A percentile compares a stretch with the other conserved stretches of the same genome.
Evolutionary conservation across 257 asterid genomes (phyloP).

Genomic region (Gynochthodes officinalis): DNA sequence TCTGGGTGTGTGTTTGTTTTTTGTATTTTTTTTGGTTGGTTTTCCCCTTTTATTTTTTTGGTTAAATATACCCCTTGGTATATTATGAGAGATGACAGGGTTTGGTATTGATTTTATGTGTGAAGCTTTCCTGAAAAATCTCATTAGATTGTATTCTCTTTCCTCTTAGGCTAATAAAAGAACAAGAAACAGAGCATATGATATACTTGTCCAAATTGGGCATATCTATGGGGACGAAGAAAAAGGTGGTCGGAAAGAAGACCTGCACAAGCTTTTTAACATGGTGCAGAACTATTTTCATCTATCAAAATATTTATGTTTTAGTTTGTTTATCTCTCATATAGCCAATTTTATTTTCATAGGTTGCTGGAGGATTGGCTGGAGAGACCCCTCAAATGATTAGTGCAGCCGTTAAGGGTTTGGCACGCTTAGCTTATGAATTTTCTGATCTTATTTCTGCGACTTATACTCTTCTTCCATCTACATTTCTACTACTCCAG

Average conservation of each 20-base stretch:
- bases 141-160: constrained; percentile 3
- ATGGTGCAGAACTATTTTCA: constrained; percentile 48
- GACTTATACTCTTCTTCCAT: constrained; percentile 73
- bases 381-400: constrained; percentile 92
- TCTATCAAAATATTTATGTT: neutral
- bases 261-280: constrained; percentile 53
- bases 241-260: constrained; percentile 58
- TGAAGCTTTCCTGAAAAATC: constrained; percentile 9
- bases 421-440: constrained; percentile 98
- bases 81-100: neutral
- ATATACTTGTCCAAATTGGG: constrained; percentile 86
- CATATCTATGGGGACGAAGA: constrained; percentile 83
- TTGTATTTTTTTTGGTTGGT: neutral
- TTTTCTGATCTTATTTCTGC: constrained; percentile 76
- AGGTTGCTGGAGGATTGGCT: constrained; percentile 94
- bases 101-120: neutral
- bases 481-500: constrained; percentile 74
- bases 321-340: neutral
- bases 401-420: constrained; percentile 91
- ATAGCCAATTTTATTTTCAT: constrained; percentile 8
- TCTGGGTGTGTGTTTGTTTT: too few species aligned
- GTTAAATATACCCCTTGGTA: neutral
- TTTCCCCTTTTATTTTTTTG: neutral
- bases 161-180: constrained; percentile 70
- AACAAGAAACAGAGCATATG: constrained; percentile 93